Base-by-base conservation (phyloP, 78 protist genomes). In the Andalucia godoyi region DNA sequence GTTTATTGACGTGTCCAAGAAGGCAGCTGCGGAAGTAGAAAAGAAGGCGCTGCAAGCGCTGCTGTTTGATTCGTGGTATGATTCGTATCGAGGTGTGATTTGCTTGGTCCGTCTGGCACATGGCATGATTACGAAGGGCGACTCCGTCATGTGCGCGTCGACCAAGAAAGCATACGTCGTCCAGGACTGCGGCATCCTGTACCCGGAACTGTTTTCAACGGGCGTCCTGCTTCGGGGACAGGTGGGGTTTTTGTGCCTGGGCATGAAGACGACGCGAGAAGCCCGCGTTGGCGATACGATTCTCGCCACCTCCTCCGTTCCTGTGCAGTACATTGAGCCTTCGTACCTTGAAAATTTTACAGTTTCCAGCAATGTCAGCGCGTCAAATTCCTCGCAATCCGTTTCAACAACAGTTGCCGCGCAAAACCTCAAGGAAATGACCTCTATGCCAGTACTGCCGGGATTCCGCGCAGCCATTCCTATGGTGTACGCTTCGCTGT, bases 201-300 rank as follows among this genome's bases (percentile, higher is more conserved):
- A 71, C 57, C 96, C 96, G 1, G 86, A 77, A 51, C 76, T 57
- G 42, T 27, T 61, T 21, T 47, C 83, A 8, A 61, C 77, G 33
- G 62, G 43, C 5, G 64, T 63, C 2, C 80, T 91, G 30, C 55
- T 12, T n/a, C 34, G 90, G 0, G 91, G 89, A 17, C 89, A 87
- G 67, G 96, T 91, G 10, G 93, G 96, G 17, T 90, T 72, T 61
- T n/a, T 87, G 3, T 37, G 66, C 32, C 25, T 66, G 4, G 84
- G 81, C 32, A 84, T 88, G 76, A 67, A 58, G 62, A 13, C 51
- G 0, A 27, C 74, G 36, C 0, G 25, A 6, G 93, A 86, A 0
- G 97, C 89, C 30, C 66, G 69, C 3, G 81, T 91, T 0, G 97
- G 97, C 23, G 97, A 91, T 57, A 91, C 97, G 30, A 36, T 63